A percentile compares a stretch with the other conserved stretches of the same genome.
These are phyloP conservation scores for Leishmania arabica DNA, from an alignment of 208 protist species.

Conservation along the genomic window DNA sequence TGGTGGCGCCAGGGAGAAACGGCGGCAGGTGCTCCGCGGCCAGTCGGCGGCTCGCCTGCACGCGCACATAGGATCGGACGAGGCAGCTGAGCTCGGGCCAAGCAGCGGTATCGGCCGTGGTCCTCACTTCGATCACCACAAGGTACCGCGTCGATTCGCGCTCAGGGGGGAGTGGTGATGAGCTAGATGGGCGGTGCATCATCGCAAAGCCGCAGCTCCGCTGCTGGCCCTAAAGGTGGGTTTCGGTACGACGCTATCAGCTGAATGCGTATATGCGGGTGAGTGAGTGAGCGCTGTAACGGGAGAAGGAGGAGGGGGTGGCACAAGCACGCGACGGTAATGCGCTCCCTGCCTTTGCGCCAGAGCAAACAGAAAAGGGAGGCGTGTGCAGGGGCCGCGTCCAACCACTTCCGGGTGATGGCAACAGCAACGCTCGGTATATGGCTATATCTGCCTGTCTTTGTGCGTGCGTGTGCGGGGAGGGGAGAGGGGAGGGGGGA, in stretches of 20 bases:
- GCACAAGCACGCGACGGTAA: not conserved
- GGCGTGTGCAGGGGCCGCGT: not conserved
- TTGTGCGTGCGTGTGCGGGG: not conserved
- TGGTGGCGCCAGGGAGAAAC: conserved; percentile 33
- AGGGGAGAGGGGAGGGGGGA: too few relatives aligned
- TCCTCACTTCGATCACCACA: conserved; percentile 60
- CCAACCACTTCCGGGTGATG: not conserved
- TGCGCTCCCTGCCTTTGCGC: not conserved
- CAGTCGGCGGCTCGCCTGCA: conserved; percentile 22
- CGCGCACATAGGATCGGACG: conserved; percentile 32
- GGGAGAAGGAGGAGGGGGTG: too few relatives aligned
- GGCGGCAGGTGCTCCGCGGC: conserved; percentile 7
- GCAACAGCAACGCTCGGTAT: not conserved
- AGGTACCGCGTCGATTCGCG: not conserved
- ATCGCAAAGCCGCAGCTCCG: not conserved
- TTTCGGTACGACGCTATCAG: not conserved
- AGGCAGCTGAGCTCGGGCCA: conserved; percentile 38
- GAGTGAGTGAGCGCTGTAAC: not conserved
- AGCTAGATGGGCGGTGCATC: not conserved
- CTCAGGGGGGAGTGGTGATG: not conserved
- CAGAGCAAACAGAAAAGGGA: not conserved
- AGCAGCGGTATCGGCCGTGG: conserved; percentile 26
- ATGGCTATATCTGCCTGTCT: not conserved
- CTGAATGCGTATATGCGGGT: not conserved
- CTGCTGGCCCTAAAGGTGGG: not conserved